Conservation (phyloP, 176 grass and related monocot genomes). For the Oryza brachyantha region DNA sequence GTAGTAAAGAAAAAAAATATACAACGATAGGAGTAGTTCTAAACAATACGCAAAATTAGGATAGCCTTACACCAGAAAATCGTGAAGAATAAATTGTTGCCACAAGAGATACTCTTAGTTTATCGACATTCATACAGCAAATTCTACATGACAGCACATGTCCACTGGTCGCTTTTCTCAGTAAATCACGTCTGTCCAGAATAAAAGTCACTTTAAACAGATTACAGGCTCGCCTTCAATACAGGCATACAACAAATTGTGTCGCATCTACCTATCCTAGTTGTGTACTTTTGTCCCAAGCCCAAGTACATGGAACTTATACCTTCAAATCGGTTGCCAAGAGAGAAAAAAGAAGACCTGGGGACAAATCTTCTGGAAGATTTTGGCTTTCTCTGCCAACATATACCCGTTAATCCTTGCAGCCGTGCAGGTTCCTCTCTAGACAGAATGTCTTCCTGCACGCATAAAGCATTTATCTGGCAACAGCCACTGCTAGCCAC, state of each 20-base stretch:
- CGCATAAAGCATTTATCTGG: neutral
- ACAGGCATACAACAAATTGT: constrained; percentile 7
- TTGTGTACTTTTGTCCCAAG: neutral
- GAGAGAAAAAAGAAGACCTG: neutral
- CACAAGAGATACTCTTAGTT: too few relatives aligned
- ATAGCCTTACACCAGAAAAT: too few relatives aligned
- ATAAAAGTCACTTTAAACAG: neutral
- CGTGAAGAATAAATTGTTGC: too few relatives aligned
- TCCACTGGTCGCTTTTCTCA: too few relatives aligned
- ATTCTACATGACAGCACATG: too few relatives aligned
- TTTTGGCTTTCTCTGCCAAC: neutral
- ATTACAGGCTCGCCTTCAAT: neutral
- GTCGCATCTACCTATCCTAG: neutral
- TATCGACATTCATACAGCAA: too few relatives aligned
- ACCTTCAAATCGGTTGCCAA: neutral
- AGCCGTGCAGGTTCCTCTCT: neutral
- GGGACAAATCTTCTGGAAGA: neutral
- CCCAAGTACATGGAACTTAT: neutral
- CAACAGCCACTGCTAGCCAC: neutral
- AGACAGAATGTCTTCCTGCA: neutral
- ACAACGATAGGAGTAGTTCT: too few relatives aligned
- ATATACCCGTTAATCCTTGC: neutral
- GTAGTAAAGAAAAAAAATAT: too few relatives aligned
- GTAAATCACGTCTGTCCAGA: too few relatives aligned
- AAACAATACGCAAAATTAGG: too few relatives aligned